These are phyloP conservation scores for Heimioporus sp. DNA, from an alignment of 768 basidiomycete species.

Conservation along the genomic window DNA sequence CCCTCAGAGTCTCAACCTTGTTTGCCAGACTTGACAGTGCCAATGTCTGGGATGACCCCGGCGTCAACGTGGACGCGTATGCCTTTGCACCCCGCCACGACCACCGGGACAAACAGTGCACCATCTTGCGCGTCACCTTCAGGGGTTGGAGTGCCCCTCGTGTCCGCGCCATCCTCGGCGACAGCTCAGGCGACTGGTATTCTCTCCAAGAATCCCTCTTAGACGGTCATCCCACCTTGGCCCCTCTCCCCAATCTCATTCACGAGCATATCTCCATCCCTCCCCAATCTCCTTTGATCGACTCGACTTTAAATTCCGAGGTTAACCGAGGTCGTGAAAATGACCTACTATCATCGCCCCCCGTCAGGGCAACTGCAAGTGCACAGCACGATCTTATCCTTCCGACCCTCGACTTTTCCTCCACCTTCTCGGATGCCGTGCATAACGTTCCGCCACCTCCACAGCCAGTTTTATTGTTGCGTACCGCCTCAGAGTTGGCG, in stretches of 20 bases:
- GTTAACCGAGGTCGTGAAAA: constrained; percentile 1
- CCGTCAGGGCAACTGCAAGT: constrained; percentile 38
- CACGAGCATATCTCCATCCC: not conserved
- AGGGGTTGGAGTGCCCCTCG: constrained; percentile 67
- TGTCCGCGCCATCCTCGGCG: constrained; percentile 67
- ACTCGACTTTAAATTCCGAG: constrained; percentile 7
- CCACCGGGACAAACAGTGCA: constrained; percentile 52
- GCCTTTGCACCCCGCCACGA: constrained; percentile 48
- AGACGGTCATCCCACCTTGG: constrained; percentile 7
- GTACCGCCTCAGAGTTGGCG: constrained; percentile 22
- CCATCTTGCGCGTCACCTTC: constrained; percentile 67
- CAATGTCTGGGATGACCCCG: constrained; percentile 54
- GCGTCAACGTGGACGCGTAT: constrained; percentile 55
- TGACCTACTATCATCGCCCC: constrained; percentile 6
- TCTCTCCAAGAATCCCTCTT: constrained; percentile 55
- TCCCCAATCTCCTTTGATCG: constrained; percentile 1
- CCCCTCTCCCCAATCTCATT: constrained; percentile 1
- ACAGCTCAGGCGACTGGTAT: constrained; percentile 76
- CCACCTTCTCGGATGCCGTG: constrained; percentile 33
- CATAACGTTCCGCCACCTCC: constrained; percentile 5
- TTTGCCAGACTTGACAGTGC: constrained; percentile 71
- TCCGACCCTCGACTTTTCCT: constrained; percentile 75
- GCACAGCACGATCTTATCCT: constrained; percentile 68
- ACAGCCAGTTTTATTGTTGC: constrained; percentile 18
- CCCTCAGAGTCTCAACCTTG: constrained; percentile 62